These are phyloP conservation scores for Rubia balearica DNA, from an alignment of 305 asterid genomes.

Conservation along the genomic window DNA sequence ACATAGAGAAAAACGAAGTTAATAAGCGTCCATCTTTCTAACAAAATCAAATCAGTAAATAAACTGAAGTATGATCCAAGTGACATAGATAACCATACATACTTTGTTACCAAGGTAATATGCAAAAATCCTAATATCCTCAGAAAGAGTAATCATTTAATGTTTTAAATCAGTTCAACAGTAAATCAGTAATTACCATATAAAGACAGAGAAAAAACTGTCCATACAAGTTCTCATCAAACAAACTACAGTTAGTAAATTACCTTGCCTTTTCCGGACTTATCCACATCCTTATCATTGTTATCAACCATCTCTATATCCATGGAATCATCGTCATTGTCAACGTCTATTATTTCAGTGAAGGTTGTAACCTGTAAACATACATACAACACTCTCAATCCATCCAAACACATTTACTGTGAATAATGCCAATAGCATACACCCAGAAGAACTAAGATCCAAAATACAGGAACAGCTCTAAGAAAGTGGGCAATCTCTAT, in stretches of 20 bases:
- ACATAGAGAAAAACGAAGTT: slow-evolving; percentile 11
- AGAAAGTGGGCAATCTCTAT: neutral
- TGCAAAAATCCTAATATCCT: neutral
- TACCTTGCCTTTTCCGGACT: slow-evolving; percentile 72
- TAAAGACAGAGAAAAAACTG: neutral
- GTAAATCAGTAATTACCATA: neutral
- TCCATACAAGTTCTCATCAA: neutral
- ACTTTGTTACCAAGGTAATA: neutral
- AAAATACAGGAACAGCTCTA: neutral
- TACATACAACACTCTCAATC: neutral
- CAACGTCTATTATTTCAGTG: slow-evolving; percentile 67
- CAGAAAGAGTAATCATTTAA: neutral
- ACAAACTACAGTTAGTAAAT: neutral
- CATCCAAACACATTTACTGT: neutral
- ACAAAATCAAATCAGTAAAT: neutral
- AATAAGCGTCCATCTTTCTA: neutral
- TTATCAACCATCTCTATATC: slow-evolving; percentile 30
- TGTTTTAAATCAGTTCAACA: neutral
- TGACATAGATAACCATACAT: neutral
- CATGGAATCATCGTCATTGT: slow-evolving; percentile 46
- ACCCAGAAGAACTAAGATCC: neutral
- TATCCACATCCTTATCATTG: slow-evolving; percentile 21
- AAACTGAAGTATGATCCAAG: neutral
- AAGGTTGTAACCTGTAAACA: slow-evolving; percentile 36
- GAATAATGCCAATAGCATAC: neutral